A percentile compares a stretch with the other conserved stretches of the same genome.
phyloP scores from a whole-genome alignment of 139 green algal genomes.

The Micromonas pusilla region DNA sequence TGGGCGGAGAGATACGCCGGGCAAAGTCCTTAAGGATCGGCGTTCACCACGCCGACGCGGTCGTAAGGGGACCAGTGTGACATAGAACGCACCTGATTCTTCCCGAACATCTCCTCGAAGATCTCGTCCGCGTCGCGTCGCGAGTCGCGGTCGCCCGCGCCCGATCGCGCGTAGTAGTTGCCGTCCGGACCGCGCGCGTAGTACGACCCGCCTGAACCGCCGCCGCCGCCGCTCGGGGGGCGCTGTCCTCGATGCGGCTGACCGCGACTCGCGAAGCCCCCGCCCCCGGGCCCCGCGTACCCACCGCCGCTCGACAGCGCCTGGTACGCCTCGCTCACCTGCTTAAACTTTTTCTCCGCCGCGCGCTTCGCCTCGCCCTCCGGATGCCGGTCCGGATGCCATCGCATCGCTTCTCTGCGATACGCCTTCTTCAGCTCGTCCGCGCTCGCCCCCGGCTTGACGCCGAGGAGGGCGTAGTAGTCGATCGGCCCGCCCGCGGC shows the following conservation, averaged over 20 bases:
- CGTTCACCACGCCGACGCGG: too few relatives aligned
- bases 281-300: not conserved
- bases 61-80: too few relatives aligned
- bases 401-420: conserved; percentile 28
- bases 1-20: too few relatives aligned
- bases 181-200: too few relatives aligned
- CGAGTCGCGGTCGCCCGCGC: not conserved
- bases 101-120: conserved; percentile 10
- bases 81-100: too few relatives aligned
- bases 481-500: not conserved
- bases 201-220: not conserved
- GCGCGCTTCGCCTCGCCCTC: not conserved
- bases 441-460: not conserved
- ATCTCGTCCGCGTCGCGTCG: conserved; percentile 10
- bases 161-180: not conserved
- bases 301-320: not conserved
- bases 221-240: not conserved
- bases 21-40: too few relatives aligned
- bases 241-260: not conserved
- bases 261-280: not conserved
- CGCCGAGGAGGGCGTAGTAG: conserved; percentile 18
- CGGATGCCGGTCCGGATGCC: conserved; percentile 28
- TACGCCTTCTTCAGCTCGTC: conserved; percentile 36
- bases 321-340: conserved; percentile 29
- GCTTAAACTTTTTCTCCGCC: conserved; percentile 28